Conservation (phyloP, 2,329 filamentous ascomycete genomes). For the Calonectria crousiana region DNA sequence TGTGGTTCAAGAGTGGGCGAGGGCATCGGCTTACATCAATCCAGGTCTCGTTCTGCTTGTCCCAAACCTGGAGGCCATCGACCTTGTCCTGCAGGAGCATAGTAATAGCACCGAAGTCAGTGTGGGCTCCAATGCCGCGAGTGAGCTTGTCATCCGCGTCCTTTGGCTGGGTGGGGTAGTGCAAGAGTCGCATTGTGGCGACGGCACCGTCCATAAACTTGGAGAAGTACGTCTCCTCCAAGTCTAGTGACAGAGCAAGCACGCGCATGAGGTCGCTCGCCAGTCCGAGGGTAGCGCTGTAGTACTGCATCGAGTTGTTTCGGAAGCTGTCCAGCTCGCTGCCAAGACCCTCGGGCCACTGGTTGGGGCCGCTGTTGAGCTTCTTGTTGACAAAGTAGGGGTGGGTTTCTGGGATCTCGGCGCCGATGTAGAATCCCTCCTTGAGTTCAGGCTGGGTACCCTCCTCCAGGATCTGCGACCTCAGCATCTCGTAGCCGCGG, state of each 20-base stretch:
- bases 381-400: constrained; percentile 57
- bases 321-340: constrained; percentile 49
- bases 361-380: constrained; percentile 55
- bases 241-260: constrained; percentile 56
- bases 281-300: constrained; percentile 53
- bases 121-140: constrained; percentile 62
- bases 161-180: constrained; percentile 59
- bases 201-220: constrained; percentile 58
- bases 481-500: constrained; percentile 63
- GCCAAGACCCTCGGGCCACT: constrained; percentile 55
- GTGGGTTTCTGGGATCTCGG: constrained; percentile 55
- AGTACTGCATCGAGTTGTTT: constrained; percentile 54
- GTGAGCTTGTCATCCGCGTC: constrained; percentile 49
- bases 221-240: constrained; percentile 56
- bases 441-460: constrained; percentile 61
- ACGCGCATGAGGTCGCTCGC: constrained; percentile 55
- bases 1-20: not conserved
- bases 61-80: constrained; percentile 64
- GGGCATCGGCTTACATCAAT: constrained; percentile 44
- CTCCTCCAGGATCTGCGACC: constrained; percentile 59
- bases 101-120: constrained; percentile 69
- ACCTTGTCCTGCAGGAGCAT: constrained; percentile 65
- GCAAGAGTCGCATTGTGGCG: constrained; percentile 59
- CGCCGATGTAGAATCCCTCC: constrained; percentile 53
- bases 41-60: constrained; percentile 58